These are phyloP conservation scores for Astrephomene gubernaculifera DNA, from an alignment of 139 green algal species.

Conservation along the genomic window DNA sequence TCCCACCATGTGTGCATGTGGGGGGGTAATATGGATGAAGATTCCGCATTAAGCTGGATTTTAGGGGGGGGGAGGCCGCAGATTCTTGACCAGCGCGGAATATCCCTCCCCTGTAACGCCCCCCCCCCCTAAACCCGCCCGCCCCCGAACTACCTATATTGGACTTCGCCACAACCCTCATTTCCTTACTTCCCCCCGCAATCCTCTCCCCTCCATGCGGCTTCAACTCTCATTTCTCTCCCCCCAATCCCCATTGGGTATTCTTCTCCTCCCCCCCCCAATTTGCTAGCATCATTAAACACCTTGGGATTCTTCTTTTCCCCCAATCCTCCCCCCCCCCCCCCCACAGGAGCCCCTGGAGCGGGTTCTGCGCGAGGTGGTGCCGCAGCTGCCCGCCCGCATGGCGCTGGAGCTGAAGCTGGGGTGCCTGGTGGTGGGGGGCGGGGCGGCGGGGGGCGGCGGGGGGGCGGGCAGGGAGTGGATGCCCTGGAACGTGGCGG, in stretches of 20 bases:
- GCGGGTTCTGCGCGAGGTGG: not conserved
- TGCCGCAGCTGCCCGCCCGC: not conserved
- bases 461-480: not conserved
- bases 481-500: not conserved
- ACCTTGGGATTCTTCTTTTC: too few species aligned
- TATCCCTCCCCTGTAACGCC: too few species aligned
- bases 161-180: too few species aligned
- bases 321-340: not conserved
- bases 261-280: not conserved
- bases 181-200: too few species aligned
- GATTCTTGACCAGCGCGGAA: not conserved
- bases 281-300: too few species aligned
- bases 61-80: not conserved
- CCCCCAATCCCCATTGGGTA: not conserved
- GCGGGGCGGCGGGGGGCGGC: too few species aligned
- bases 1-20: not conserved
- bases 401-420: conserved; percentile 33
- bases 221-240: too few species aligned
- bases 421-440: not conserved
- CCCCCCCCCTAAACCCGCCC: too few species aligned
- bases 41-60: not conserved
- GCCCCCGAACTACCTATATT: too few species aligned
- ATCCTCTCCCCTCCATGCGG: too few species aligned
- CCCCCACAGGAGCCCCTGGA: not conserved
- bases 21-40: too few species aligned